Base-by-base conservation (phyloP, 2,329 filamentous ascomycete species). In the Myriosclerotinia curreyana region DNA sequence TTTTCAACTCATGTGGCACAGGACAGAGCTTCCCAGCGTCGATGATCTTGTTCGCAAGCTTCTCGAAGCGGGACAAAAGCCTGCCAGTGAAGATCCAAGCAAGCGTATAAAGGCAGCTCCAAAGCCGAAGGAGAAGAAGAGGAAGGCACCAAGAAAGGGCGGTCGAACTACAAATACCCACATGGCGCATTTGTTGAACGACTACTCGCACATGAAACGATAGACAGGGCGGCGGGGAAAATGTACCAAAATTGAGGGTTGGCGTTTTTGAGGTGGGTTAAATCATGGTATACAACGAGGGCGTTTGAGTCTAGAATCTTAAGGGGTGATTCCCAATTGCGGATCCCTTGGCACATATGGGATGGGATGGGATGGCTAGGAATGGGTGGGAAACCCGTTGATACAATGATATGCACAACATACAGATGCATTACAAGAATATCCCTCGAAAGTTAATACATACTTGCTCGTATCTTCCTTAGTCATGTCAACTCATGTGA, bases 1-100 rank as follows among this genome's bases (percentile, higher is more conserved):
- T 75, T 97, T 98, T 76, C 83, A 88, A 75, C 79, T 81, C 65
- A 89, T 94, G 78, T 99, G 93, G 92, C 83, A 88, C 68, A 89
- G 89, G 73, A 88, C 61, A 5, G 85, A 87, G 71, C 80, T 98
- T 31, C 95, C 95, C 17, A 71, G 72, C 42, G 69, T 75, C 9
- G 74, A 76, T 62, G 75, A 76, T 42, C 69, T 77, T n/a, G 75
- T 76, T 25, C 74, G 76, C 68, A 76, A 78, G 53, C 73, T 78
- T 20, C 68, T 76, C 40, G 76, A 75, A 14, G 74, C 74, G 17
- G 73, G 73, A 7, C 73, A 76, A 66, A 76, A 75, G 62, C 75
- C 75, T 28, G 74, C 75, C 5, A 76, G 75, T 64, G 74, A 76
- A 62, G 75, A 76, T 65, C 74, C 75, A 25, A 73, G 71, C 66